These are phyloP conservation scores for Torrubiella hemipterigena DNA, from an alignment of 2,329 filamentous ascomycete genomes.

Conservation along the genomic window DNA sequence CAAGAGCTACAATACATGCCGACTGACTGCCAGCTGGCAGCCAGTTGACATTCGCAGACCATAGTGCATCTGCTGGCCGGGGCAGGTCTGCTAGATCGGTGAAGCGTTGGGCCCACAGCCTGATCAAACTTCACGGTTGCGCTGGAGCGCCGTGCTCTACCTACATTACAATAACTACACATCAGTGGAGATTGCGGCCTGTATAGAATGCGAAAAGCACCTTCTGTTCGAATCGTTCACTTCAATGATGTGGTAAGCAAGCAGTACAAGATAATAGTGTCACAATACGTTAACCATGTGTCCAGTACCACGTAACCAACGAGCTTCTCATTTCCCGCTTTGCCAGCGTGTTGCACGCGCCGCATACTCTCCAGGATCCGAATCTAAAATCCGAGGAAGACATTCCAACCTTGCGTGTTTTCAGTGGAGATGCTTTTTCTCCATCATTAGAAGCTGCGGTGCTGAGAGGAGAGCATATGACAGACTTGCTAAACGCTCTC, in stretches of 20 bases:
- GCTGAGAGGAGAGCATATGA: conserved; percentile 8
- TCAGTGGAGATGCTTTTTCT: conserved; percentile 9
- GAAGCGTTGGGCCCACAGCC: no score
- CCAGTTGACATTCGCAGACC: no score
- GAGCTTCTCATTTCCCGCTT: conserved; percentile 5
- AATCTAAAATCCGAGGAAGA: background rate
- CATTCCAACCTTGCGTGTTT: conserved; percentile 2
- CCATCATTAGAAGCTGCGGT: conserved; percentile 8
- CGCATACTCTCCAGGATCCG: conserved; percentile 2
- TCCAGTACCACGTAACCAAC: conserved; percentile 8
- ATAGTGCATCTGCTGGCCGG: no score
- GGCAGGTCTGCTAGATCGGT: no score
- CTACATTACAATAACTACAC: no score
- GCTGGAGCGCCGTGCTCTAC: no score
- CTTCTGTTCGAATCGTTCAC: conserved; percentile 6
- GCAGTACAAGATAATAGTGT: background rate
- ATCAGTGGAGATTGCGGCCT: no score
- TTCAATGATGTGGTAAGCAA: conserved; percentile 8
- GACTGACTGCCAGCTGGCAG: no score
- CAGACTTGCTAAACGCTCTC: conserved; percentile 4
- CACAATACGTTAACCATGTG: background rate
- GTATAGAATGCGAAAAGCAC: no score
- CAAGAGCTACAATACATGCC: background rate
- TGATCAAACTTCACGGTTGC: no score
- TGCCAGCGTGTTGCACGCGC: no score